Percentiles rank a stretch among this genome's conserved stretches.
Evolutionary conservation across 306 rosid genomes (phyloP).

Genomic region (Vachellia collinsii): DNA sequence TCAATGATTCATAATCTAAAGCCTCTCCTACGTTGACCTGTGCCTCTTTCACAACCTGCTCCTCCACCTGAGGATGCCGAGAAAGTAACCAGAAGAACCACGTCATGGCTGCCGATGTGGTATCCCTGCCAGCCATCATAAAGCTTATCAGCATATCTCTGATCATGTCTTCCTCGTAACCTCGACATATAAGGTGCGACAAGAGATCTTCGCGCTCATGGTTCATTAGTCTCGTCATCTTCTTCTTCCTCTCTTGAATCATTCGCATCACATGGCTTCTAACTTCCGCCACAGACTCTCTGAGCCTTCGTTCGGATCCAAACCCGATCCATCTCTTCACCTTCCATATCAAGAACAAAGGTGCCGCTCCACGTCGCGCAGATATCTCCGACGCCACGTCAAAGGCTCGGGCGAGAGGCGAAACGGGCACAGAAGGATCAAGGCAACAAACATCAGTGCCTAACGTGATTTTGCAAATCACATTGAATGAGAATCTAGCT

Average conservation of each 20-base stretch:
- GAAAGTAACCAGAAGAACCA: conserved; percentile 88
- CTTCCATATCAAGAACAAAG: conserved; percentile 71
- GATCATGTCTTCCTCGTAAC: conserved; percentile 57
- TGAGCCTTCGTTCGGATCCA: conserved; percentile 71
- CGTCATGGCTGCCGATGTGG: conserved; percentile 87
- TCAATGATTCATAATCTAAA: conserved; percentile 49
- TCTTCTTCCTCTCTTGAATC: conserved; percentile 49
- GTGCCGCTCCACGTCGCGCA: conserved; percentile 74
- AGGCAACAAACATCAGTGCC: conserved; percentile 53
- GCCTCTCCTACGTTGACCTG: background rate
- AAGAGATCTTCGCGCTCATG: conserved; percentile 53
- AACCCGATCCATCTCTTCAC: conserved; percentile 65
- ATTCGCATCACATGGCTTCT: conserved; percentile 53
- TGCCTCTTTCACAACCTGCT: conserved; percentile 53
- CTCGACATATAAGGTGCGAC: conserved; percentile 55
- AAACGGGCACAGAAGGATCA: conserved; percentile 51
- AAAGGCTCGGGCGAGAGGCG: conserved; percentile 55
- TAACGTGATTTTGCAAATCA: conserved; percentile 60
- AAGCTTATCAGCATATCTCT: conserved; percentile 82
- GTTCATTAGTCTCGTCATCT: background rate
- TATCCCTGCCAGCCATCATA: conserved; percentile 90
- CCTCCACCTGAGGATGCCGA: conserved; percentile 40
- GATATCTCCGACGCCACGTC: conserved; percentile 69
- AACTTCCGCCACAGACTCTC: conserved; percentile 56
- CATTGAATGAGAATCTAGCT: conserved; percentile 66